Conservation (phyloP, 2,329 filamentous ascomycete species). For the Pyrenophora seminiperda region DNA sequence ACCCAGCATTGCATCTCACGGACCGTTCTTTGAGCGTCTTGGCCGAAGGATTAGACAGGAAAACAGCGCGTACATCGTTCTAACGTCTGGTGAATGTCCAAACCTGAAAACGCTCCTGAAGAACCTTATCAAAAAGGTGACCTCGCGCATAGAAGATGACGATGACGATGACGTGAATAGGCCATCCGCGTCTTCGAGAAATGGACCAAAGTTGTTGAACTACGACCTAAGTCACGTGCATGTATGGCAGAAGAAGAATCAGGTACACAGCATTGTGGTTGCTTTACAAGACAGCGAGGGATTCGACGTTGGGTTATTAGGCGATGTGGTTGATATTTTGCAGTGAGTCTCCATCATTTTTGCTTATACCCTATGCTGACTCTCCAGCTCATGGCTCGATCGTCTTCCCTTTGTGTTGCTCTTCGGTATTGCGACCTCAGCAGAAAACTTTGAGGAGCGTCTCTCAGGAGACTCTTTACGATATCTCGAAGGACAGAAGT, state of each 20-base stretch:
- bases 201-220: constrained; percentile 71
- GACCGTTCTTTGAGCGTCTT: constrained; percentile 73
- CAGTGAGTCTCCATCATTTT: constrained; percentile 55
- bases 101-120: constrained; percentile 77
- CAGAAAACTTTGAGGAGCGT: constrained; percentile 77
- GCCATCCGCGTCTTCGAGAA: constrained; percentile 24
- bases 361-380: constrained; percentile 24
- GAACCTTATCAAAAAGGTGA: constrained; percentile 72
- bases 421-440: constrained; percentile 80
- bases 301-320: constrained; percentile 74
- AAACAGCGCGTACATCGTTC: constrained; percentile 64
- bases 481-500: constrained; percentile 71
- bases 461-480: constrained; percentile 71
- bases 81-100: constrained; percentile 72
- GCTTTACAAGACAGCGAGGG: constrained; percentile 82
- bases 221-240: constrained; percentile 78
- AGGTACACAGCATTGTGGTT: constrained; percentile 67
- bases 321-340: constrained; percentile 71
- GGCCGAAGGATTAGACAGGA: constrained; percentile 51
- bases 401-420: constrained; percentile 78
- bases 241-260: constrained; percentile 61
- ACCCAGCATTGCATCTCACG: constrained; percentile 77
- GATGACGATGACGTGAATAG: constrained; percentile 49
- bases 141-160: constrained; percentile 61
- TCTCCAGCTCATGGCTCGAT: constrained; percentile 67